Conservation (phyloP, 2,329 filamentous ascomycete species). For the Drechmeria coniospora region DNA sequence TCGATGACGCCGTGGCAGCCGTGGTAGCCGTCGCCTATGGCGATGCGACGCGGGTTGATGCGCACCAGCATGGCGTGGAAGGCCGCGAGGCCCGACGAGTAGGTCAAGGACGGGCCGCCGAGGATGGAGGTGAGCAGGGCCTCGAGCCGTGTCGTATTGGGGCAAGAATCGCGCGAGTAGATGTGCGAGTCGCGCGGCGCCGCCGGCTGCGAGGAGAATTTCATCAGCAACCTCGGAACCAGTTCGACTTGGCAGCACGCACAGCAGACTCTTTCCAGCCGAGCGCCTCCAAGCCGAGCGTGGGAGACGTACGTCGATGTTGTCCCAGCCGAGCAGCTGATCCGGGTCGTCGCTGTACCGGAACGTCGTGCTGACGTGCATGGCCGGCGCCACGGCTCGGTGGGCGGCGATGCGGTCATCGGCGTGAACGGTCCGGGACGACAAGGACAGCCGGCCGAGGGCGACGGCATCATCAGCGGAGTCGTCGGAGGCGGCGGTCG, state of each 20-base stretch:
- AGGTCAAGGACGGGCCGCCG: conserved; percentile 55
- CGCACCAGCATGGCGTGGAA: conserved; percentile 80
- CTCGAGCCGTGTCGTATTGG: conserved; percentile 76
- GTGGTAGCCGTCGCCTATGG: conserved; percentile 79
- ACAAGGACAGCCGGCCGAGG: conserved; percentile 27
- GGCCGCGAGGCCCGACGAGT: conserved; percentile 71
- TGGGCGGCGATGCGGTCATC: conserved; percentile 63
- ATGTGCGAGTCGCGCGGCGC: conserved; percentile 49
- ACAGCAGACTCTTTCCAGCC: too few relatives aligned
- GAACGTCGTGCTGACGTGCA: conserved; percentile 87
- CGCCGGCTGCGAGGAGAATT: conserved; percentile 24
- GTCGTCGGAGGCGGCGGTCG: too few relatives aligned
- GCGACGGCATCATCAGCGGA: too few relatives aligned
- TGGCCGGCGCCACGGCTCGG: conserved; percentile 69
- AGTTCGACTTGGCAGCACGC: too few relatives aligned
- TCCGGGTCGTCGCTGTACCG: conserved; percentile 62
- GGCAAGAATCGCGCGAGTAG: conserved; percentile 69
- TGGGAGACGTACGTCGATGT: conserved; percentile 37
- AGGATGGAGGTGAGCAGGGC: conserved; percentile 62
- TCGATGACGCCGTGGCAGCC: conserved; percentile 77
- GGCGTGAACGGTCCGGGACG: conserved; percentile 65
- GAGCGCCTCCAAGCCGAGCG: neutral
- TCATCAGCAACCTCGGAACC: neutral
- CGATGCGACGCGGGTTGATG: conserved; percentile 67
- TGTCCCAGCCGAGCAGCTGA: conserved; percentile 35